Base-by-base conservation (phyloP, 495 filamentous ascomycete species). In the Durotheca rogersii region DNA sequence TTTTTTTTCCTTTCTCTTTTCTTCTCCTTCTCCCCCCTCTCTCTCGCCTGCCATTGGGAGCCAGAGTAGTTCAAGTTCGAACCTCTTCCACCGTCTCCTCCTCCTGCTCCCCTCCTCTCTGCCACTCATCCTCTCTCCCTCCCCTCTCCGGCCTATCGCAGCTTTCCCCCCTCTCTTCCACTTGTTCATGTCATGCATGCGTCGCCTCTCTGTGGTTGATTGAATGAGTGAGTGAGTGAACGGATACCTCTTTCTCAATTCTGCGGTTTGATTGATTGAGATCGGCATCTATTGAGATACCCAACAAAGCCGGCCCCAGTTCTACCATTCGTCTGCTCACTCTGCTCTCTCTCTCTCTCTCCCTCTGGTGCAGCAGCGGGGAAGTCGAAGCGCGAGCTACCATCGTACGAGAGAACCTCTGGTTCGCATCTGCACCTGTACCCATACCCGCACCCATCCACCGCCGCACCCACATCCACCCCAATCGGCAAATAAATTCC, bases 151-250 rank as follows among this genome's bases (percentile, higher is more conserved):
- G 53, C 55, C 55, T 58, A 58, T 58, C 55, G 55, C 53, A 58
- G 20, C 36, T 54, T 59, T 59, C 47, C 51, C 51, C 23, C 21
- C 19, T 33, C 36, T 40, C 27, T 18, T 32, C 45, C 39, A 37
- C 30, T 31, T 49, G 46, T 39, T 27, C 40, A 54, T 59, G 46
- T 54, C 37, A 50, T 59, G 56, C 56, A 59, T 59, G 56, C 56
- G 43, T 42, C 23, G 21, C n/a, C 16, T 55, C 23, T n/a, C 49
- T 53, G 23, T 48, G 38, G 53, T 21, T 59, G 50, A 58, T 39
- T 39, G 44, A 45, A 15, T 33, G 35, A 48, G 30, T 30, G 7
- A 48, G 15, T 53, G 34, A 32, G 23, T 41, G 12, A 59, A 33
- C 39, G 31, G 47, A 50, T 46, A 41, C 20, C 35, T n/a, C 32